Base-by-base conservation (phyloP, 2,329 filamentous ascomycete species). In the Hypoxylon sp. region DNA sequence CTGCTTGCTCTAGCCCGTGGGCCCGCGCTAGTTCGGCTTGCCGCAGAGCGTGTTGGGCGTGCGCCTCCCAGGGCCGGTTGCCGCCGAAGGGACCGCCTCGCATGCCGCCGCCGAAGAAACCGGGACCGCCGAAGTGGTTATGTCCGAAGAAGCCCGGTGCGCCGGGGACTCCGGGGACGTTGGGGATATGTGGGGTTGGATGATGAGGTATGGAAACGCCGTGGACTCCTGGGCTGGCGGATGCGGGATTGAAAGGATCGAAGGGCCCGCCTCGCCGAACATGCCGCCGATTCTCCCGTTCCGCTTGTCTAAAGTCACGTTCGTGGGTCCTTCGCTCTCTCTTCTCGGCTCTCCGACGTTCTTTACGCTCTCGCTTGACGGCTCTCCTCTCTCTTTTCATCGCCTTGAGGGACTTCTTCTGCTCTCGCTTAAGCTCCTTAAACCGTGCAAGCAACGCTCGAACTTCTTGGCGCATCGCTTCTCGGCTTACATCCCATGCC, bases 371-470 rank as follows among this genome's bases (percentile, higher is more conserved):
- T 9, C 71, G 72, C 65, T 70, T 75, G 61, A 67, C 63, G 2
- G 71, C 75, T 25, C 63, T 71, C 61, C 66, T 77, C 53, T 81
- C 79, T 2, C 73, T 76, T 48, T 72, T 79, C 9, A 73, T 71
- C 46, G 70, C 72, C 56, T 73, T 72, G 61, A 69, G 77, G 66
- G 82, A 79, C 10, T 74, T 70, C 49, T 75, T 79, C 75, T 82
- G 82, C 30, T 80, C 74, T 0, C 73, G 74, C 69, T 81, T 79
- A 28, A 88, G 74, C 2, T 73, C 75, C 69, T 82, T 84, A 60
- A 87, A 78, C 57, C 87, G 81, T 45, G 77, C 78, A 14, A 81
- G 75, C 32, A 87, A 75, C 2, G 75, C 78, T 28, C 76, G 76
- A 5, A 79, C 70, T 36, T 83, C 79, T 46, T 76, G 65, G 45